phyloP scores from a whole-genome alignment of 345 rosid genomes.

The Salix arbutifolia region DNA sequence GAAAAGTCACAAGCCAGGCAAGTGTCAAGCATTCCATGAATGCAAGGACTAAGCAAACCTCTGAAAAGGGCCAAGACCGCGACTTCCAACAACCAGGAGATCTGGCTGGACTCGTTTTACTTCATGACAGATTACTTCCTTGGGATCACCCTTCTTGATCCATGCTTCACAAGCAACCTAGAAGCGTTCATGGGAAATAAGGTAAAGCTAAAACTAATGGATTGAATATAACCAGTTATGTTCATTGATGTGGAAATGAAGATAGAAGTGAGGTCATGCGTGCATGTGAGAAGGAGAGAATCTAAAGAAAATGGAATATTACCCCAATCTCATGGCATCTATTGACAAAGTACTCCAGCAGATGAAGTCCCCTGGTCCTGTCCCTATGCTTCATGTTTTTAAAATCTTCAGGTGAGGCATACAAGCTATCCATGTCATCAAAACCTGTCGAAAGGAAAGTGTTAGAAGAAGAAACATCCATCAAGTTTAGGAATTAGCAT shows the following conservation, averaged over 20 bases:
- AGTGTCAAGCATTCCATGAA: neutral
- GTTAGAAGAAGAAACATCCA: neutral
- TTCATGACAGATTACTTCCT: slow-evolving; percentile 82
- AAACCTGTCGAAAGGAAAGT: slow-evolving; percentile 42
- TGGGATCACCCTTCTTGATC: slow-evolving; percentile 87
- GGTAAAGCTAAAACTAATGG: neutral
- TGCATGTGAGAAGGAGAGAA: neutral
- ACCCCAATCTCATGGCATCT: slow-evolving; percentile 84
- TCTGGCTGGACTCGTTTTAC: slow-evolving; percentile 77
- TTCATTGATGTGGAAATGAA: no score
- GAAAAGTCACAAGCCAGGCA: neutral
- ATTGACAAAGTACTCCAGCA: slow-evolving; percentile 80
- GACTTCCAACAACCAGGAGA: slow-evolving; percentile 80
- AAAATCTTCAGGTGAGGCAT: slow-evolving; percentile 87
- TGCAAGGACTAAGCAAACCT: slow-evolving; percentile 40
- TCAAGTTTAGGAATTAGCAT: neutral
- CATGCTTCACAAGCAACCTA: slow-evolving; percentile 88
- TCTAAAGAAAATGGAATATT: slow-evolving; percentile 12
- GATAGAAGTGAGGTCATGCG: no score
- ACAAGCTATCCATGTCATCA: slow-evolving; percentile 77
- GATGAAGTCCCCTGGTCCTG: slow-evolving; percentile 66
- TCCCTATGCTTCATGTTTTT: slow-evolving; percentile 50
- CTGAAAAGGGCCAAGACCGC: slow-evolving; percentile 94
- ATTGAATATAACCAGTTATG: no score
- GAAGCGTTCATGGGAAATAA: neutral